Evolutionary conservation across 768 basidiomycete species (phyloP), one percentile per base, ranked within the genome.

Genomic region (Mycena polygramma): DNA sequence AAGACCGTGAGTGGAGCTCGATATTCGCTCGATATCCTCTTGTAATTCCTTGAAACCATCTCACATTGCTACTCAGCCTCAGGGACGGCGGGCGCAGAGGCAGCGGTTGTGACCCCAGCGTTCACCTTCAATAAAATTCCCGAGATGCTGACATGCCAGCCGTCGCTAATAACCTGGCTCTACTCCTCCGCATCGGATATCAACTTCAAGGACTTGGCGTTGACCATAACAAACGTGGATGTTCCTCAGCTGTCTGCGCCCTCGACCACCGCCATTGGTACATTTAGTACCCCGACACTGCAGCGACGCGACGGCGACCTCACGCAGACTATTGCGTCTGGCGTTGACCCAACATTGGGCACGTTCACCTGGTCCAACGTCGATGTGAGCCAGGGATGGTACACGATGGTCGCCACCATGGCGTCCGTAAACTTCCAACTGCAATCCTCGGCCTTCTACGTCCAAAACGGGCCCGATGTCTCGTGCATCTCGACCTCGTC

Each of bases 361-460:
- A 64, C 62, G 20, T 88, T 79, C 77, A 77, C 73, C 5, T 90
- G 91, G 90, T 6, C 75, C 1, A 53, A 78, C 3, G 88, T 91
- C 57, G 81, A 82, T 66, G 77, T 89, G 26, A 76, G 85, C 0
- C 77, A 82, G 61, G 90, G 90, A 5, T 84, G 82, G 83, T 91
- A 91, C 73, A 53, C 71, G 15, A 26, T 90, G 22, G 70, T 62
- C 0, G 81, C 80, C 9, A 70, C 75, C 7, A 69, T 83, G 20
- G 68, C 75, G 4, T 60, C 79, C 6, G 57, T 73, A n/a, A 35
- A 61, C 4, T 76, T 73, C 61, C 37, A 17, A 11, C 46, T 53
- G 8, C 10, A 35, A 0, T 82, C 82, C 2, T 7, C 57, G 0
- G 15, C 75, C n/a, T 83, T 85, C 58, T 79, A 74, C 48, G 81